Evolutionary conservation across 179 eudicot genomes (phyloP), one percentile per base, ranked within the genome.

Genomic region (Heliamphora pulchella): DNA sequence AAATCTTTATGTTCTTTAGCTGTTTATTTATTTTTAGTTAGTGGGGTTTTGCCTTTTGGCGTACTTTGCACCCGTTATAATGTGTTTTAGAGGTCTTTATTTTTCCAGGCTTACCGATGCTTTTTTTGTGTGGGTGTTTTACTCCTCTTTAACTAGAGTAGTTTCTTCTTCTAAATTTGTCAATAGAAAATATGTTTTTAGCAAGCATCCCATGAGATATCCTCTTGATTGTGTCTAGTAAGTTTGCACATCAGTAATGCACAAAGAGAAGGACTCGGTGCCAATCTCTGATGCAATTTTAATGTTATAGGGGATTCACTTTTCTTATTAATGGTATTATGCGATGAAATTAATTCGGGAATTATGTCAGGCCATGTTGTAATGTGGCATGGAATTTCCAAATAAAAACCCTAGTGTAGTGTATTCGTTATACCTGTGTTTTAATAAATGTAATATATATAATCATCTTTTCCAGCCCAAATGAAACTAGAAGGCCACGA

Each of bases 401-500:
- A 41, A 48, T 20, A 65, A 31, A 78, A 47, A 11, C 46, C 1
- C 10, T 9, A 11, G 53, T 51, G 14, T 65, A 31, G 15, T 4
- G 67, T 53, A 17, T 67, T 54, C 67, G 53, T 55, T 64, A 5
- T 55, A 39, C 41, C 65, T 66, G 47, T 77, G 51, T 8, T 15
- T 57, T 41, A 4, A 55, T 41, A 51, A 53, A 31, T 18, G 58
- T 70, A 54, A 67, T 43, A 17, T 51, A 17, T 53, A 67, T 43
- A 48, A n/a, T 63, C 59, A 61, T 2, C 72, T 69, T 80, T 83
- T 85, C 48, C 87, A 95, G 98, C 72, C 98, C 98, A 78, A 95
- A 95, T 84, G 98, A 95, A 87, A 83, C 89, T 74, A 91, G 87
- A 84, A 90, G 81, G 76, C 97, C 97, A 22, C 88, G 92, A 47